A percentile compares a stretch with the other conserved stretches of the same genome.
Conservation (phyloP, 805 yeast genomes). For the Cyberlindnera subsufficiens region DNA sequence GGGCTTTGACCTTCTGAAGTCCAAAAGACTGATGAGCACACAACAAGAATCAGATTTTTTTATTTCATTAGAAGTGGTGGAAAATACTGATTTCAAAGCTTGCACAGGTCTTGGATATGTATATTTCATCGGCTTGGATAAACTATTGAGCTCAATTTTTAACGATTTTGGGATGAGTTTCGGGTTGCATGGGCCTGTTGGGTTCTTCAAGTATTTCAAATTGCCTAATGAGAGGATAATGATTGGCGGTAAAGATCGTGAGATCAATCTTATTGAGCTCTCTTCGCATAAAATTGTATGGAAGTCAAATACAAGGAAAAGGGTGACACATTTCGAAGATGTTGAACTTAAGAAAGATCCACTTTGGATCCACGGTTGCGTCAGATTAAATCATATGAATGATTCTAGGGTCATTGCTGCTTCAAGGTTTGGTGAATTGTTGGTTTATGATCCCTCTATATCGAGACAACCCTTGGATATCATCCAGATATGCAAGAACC, state of each 20-base stretch:
- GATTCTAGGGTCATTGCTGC: conserved; percentile 15
- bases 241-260: conserved; percentile 22
- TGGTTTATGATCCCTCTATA: conserved; percentile 13
- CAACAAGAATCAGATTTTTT: conserved; percentile 18
- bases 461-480: conserved; percentile 20
- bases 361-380: too few species aligned
- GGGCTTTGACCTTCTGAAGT: conserved; percentile 8
- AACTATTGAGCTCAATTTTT: conserved; percentile 11
- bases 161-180: conserved; percentile 21
- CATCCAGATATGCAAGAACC: conserved; percentile 16
- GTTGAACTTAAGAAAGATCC: too few species aligned
- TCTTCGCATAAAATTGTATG: conserved; percentile 16
- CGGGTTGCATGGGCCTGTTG: conserved; percentile 19
- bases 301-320: conserved; percentile 16
- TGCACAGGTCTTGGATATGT: conserved; percentile 23
- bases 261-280: conserved; percentile 14
- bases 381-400: conserved; percentile 7
- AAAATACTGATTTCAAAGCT: conserved; percentile 10
- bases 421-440: conserved; percentile 20
- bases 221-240: conserved; percentile 6
- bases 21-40: conserved; percentile 16
- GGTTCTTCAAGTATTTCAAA: conserved; percentile 15
- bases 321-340: too few species aligned
- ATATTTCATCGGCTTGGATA: conserved; percentile 15
- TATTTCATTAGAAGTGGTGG: conserved; percentile 10